A percentile compares a stretch with the other conserved stretches of the same genome.
Conservation (phyloP, 345 rosid genomes). For the Linum tenue region DNA sequence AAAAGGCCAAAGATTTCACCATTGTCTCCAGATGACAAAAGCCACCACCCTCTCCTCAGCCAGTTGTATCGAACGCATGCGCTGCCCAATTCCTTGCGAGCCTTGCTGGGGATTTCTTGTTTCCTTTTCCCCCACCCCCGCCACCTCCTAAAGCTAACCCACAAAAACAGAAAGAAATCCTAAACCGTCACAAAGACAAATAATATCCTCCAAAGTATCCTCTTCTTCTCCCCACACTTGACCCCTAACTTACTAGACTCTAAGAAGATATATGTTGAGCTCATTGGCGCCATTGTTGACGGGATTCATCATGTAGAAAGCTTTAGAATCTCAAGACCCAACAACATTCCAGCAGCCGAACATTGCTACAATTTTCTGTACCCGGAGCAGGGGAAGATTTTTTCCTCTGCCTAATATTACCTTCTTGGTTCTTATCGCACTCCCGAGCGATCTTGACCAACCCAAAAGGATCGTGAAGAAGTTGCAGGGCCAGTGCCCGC, state of each 20-base stretch:
- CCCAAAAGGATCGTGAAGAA: constrained; percentile 31
- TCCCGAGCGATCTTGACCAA: constrained; percentile 87
- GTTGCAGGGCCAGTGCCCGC: too few relatives aligned
- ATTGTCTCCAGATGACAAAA: too few relatives aligned
- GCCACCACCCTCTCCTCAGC: too few relatives aligned
- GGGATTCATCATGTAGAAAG: constrained; percentile 11
- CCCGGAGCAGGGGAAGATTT: background rate
- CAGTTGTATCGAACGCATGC: too few relatives aligned
- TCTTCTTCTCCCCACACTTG: background rate
- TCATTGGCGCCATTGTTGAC: constrained; percentile 2
- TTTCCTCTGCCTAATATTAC: background rate
- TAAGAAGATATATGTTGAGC: constrained; percentile 4
- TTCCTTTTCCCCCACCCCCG: too few relatives aligned
- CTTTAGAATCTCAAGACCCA: constrained; percentile 5
- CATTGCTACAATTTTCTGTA: background rate
- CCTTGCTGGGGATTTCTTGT: too few relatives aligned
- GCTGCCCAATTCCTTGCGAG: too few relatives aligned
- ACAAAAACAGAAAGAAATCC: background rate
- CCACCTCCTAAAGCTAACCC: too few relatives aligned
- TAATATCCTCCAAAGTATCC: background rate
- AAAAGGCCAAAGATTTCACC: too few relatives aligned
- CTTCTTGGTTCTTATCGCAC: constrained; percentile 54
- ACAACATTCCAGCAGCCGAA: constrained; percentile 5
- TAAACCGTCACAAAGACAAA: background rate
- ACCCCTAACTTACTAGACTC: background rate